Conservation (phyloP, 441 rosid genomes). For the Gossypium lobatum region DNA sequence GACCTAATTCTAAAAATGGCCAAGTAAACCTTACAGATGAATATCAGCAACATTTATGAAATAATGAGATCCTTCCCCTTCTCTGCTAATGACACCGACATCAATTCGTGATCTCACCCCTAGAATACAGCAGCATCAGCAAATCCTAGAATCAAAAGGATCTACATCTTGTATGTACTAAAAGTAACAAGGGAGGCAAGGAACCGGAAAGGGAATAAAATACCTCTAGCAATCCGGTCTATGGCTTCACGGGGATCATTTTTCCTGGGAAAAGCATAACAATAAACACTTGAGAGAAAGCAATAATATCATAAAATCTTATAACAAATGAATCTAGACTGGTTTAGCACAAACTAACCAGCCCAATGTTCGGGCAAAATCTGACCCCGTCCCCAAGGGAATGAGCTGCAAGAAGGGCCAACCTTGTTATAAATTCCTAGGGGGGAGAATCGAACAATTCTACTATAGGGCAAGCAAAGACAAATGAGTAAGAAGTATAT, state of each 20-base stretch:
- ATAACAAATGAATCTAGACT: constrained; percentile 11
- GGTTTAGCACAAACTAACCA: constrained; percentile 58
- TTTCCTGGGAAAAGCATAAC: constrained; percentile 45
- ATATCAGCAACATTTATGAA: constrained; percentile 64
- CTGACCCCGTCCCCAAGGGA: constrained; percentile 96
- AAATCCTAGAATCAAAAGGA: background rate
- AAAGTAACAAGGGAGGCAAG: background rate
- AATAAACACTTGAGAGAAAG: constrained; percentile 11
- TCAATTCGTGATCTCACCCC: constrained; percentile 6
- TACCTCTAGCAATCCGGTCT: constrained; percentile 82
- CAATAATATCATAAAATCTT: constrained; percentile 1
- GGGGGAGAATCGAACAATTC: background rate
- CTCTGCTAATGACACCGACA: constrained; percentile 2
- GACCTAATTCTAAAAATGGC: constrained; percentile 12
- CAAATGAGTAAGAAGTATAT: background rate
- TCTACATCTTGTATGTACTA: constrained; percentile 22
- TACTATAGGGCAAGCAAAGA: background rate
- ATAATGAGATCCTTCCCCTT: constrained; percentile 13
- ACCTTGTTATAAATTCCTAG: constrained; percentile 15
- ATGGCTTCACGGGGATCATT: constrained; percentile 76
- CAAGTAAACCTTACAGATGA: constrained; percentile 71
- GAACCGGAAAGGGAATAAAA: background rate
- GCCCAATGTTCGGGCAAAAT: constrained; percentile 87
- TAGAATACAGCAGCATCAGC: background rate
- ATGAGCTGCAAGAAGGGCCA: constrained; percentile 54